Percentiles rank a stretch among this genome's conserved stretches.
phyloP scores from a whole-genome alignment of 2,329 filamentous ascomycete genomes.

The Aspergillus proliferans region DNA sequence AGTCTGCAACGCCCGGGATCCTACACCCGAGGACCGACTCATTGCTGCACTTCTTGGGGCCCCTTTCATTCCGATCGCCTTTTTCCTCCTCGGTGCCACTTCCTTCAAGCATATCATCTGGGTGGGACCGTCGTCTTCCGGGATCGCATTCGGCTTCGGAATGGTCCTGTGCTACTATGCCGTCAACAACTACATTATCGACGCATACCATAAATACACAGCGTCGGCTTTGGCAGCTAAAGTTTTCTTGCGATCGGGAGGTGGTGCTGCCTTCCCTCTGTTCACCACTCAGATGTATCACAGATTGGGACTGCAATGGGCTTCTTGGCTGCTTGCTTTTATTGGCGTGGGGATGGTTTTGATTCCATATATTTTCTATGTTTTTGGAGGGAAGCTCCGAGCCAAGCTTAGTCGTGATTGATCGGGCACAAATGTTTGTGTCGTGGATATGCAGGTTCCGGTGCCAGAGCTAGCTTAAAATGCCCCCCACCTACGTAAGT shows the following conservation, averaged over 20 bases:
- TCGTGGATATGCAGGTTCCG: no score
- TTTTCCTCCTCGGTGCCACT: constrained; percentile 59
- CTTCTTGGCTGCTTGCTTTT: constrained; percentile 61
- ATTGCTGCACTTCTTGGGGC: constrained; percentile 68
- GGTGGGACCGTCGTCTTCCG: constrained; percentile 52
- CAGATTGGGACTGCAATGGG: constrained; percentile 66
- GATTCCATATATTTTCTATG: constrained; percentile 9
- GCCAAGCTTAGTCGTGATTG: background rate
- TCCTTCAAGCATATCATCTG: constrained; percentile 54
- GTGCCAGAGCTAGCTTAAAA: no score
- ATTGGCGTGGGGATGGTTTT: constrained; percentile 8
- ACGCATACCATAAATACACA: constrained; percentile 45
- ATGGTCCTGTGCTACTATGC: constrained; percentile 75
- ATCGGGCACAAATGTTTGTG: no score
- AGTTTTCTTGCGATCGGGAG: constrained; percentile 48
- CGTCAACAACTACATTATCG: constrained; percentile 68
- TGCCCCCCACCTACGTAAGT: no score
- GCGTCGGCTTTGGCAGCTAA: constrained; percentile 41
- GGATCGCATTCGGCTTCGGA: constrained; percentile 65
- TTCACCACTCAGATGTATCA: constrained; percentile 73
- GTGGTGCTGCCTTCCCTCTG: constrained; percentile 66
- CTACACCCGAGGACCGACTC: constrained; percentile 66
- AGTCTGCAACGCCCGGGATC: constrained; percentile 54
- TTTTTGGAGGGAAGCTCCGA: constrained; percentile 4
- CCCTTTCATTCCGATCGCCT: constrained; percentile 59